These are phyloP conservation scores for Aspergillus luchuensis DNA, from an alignment of 2,329 filamentous ascomycete species.

Conservation along the genomic window DNA sequence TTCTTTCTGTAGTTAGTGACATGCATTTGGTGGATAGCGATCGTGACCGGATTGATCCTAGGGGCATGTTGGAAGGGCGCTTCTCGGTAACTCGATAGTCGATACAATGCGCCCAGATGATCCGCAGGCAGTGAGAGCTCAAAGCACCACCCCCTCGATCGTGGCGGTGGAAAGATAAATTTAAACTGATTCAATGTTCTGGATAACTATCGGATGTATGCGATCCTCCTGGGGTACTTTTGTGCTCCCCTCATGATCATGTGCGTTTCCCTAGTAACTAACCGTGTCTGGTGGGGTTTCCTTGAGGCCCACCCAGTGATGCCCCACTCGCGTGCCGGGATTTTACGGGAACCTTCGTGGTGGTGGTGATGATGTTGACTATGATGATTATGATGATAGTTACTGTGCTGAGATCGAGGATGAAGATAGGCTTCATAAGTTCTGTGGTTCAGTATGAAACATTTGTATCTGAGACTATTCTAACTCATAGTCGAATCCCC, in stretches of 20 bases:
- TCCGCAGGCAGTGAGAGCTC: not conserved
- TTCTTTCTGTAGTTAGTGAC: not conserved
- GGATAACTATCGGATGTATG: not conserved
- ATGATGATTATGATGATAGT: not conserved
- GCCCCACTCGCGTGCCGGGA: slow-evolving; percentile 20
- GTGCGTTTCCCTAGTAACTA: slow-evolving; percentile 27
- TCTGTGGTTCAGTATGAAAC: not conserved
- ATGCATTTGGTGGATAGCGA: not conserved
- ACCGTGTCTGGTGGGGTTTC: slow-evolving; percentile 13
- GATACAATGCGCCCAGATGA: not conserved
- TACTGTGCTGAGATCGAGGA: not conserved
- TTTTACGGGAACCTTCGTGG: slow-evolving; percentile 19
- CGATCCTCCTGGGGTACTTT: slow-evolving; percentile 9
- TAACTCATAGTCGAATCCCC: not conserved
- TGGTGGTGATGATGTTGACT: not conserved
- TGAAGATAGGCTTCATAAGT: not conserved
- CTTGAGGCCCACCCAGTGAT: slow-evolving; percentile 6
- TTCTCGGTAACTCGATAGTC: not conserved
- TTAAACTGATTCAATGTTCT: not conserved
- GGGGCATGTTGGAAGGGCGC: not conserved
- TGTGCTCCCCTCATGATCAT: slow-evolving; percentile 16
- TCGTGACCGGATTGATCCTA: not conserved
- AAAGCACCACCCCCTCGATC: too few relatives aligned
- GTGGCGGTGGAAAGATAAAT: not conserved
- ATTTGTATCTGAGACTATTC: not conserved